phyloP scores from a whole-genome alignment of 257 asterid species.

The Nicotiana attenuata region DNA sequence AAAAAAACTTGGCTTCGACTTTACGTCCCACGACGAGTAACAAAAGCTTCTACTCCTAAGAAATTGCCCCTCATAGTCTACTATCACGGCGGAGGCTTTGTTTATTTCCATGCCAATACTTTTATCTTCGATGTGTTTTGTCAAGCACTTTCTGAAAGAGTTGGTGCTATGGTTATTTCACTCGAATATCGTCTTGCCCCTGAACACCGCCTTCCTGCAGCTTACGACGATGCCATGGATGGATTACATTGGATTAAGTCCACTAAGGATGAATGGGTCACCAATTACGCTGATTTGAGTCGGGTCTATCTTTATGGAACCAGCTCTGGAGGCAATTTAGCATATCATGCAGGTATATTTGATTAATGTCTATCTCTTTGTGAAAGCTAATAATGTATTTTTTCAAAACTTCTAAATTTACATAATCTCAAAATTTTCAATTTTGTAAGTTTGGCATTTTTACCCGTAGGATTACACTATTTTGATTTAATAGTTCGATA shows the following conservation, averaged over 20 bases:
- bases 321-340: conserved; percentile 37
- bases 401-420: not conserved
- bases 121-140: conserved; percentile 28
- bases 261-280: conserved; percentile 29
- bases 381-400: no score
- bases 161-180: conserved; percentile 38
- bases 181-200: conserved; percentile 51
- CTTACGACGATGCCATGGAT: conserved; percentile 42
- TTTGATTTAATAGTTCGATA: no score
- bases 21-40: conserved; percentile 27
- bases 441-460: not conserved
- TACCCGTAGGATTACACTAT: no score
- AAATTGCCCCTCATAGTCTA: conserved; percentile 44
- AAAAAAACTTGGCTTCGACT: conserved; percentile 47
- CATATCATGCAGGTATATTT: conserved; percentile 29
- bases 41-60: not conserved
- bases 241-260: conserved; percentile 24
- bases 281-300: conserved; percentile 25
- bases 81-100: conserved; percentile 55
- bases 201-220: conserved; percentile 38
- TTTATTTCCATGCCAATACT: conserved; percentile 33
- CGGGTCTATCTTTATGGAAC: conserved; percentile 27
- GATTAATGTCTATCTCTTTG: no score
- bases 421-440: not conserved
- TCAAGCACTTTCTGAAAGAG: conserved; percentile 23